These are phyloP conservation scores for Bruguiera parviflora DNA, from an alignment of 345 rosid genomes.

Conservation along the genomic window DNA sequence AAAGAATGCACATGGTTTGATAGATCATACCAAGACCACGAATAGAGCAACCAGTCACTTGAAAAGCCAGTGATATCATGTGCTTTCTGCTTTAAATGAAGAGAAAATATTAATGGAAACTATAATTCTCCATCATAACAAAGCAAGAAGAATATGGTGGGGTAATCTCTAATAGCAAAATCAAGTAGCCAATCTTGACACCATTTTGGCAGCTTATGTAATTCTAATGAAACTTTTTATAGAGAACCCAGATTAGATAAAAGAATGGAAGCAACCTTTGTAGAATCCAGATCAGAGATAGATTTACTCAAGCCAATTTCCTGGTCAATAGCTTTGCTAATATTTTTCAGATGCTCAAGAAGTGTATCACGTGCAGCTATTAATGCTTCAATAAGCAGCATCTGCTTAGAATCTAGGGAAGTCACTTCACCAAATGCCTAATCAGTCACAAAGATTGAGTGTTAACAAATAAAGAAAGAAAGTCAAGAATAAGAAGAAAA, in stretches of 20 bases:
- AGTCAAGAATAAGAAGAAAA: neutral
- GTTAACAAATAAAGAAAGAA: neutral
- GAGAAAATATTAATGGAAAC: slow-evolving; percentile 16
- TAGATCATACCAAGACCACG: slow-evolving; percentile 50
- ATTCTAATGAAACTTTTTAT: slow-evolving; percentile 40
- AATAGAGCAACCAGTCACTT: slow-evolving; percentile 41
- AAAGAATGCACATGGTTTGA: slow-evolving; percentile 42
- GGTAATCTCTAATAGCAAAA: neutral
- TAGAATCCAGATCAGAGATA: slow-evolving; percentile 40
- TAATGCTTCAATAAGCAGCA: slow-evolving; percentile 57
- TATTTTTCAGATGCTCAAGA: slow-evolving; percentile 53
- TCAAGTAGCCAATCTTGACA: slow-evolving; percentile 53
- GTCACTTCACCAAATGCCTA: slow-evolving; percentile 50
- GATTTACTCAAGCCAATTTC: slow-evolving; percentile 47
- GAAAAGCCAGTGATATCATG: slow-evolving; percentile 27
- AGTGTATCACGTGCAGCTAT: slow-evolving; percentile 54
- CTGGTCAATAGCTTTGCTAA: slow-evolving; percentile 54
- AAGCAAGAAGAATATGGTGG: neutral
- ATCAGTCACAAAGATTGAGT: slow-evolving; percentile 6
- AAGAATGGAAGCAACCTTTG: slow-evolving; percentile 35
- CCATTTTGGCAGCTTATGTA: slow-evolving; percentile 57
- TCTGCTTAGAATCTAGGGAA: slow-evolving; percentile 43
- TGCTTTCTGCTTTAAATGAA: slow-evolving; percentile 40
- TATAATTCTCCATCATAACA: neutral
- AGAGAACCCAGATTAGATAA: slow-evolving; percentile 30